Evolutionary conservation across 2,329 filamentous ascomycete species (phyloP).

Genomic region (Curvularia eragrostidis): DNA sequence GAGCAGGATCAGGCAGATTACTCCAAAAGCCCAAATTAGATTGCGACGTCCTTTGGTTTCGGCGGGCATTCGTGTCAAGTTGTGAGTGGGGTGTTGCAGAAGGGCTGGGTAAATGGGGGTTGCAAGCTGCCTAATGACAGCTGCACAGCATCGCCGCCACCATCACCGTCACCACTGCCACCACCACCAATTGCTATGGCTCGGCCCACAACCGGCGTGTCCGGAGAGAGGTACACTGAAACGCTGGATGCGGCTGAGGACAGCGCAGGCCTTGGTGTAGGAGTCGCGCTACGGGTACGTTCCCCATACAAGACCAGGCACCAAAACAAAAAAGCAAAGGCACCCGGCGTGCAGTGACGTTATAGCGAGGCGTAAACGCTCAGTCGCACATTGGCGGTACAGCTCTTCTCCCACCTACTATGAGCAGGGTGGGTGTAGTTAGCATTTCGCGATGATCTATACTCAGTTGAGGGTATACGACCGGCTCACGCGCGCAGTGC

Average conservation of each 20-base stretch:
- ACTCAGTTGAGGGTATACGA: constrained; percentile 1
- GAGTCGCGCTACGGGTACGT: background rate
- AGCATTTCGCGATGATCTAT: constrained; percentile 10
- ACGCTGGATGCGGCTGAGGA: background rate
- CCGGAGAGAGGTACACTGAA: background rate
- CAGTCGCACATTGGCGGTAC: background rate
- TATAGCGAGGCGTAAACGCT: background rate
- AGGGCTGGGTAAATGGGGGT: constrained; percentile 3
- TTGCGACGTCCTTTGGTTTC: constrained; percentile 10
- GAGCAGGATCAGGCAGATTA: constrained; percentile 9
- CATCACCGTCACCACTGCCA: too few species aligned
- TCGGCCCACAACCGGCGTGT: background rate
- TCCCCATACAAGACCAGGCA: constrained; percentile 1
- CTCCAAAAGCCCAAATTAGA: constrained; percentile 13
- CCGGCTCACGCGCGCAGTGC: constrained; percentile 9
- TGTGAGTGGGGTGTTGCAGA: constrained; percentile 6
- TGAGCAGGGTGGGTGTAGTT: too few species aligned
- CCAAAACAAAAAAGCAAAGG: constrained; percentile 3
- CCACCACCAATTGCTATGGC: background rate
- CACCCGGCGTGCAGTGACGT: background rate
- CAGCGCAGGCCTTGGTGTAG: background rate
- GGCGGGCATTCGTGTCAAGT: constrained; percentile 8
- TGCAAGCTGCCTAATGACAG: background rate
- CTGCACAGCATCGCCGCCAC: background rate
- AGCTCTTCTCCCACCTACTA: too few species aligned